These are phyloP conservation scores for Paramecium primaurelia DNA, from an alignment of 73 alveolate species.

Conservation along the genomic window DNA sequence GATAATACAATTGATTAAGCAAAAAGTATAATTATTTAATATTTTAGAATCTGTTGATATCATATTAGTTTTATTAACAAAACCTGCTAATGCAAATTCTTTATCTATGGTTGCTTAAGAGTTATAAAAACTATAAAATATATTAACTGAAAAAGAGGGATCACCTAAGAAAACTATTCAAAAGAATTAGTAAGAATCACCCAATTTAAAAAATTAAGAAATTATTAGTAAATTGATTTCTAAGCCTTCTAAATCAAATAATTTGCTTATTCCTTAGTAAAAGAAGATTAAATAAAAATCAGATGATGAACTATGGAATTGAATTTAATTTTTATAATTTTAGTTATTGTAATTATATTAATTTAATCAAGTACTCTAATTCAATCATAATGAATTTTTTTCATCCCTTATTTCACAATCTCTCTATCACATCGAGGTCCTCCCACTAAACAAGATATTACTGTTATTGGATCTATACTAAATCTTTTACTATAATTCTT, in stretches of 20 bases:
- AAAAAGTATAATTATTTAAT: background rate
- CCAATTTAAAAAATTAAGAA: background rate
- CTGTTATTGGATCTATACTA: conserved; percentile 46
- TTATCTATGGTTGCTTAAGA: background rate
- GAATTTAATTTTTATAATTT: background rate
- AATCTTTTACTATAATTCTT: conserved; percentile 17
- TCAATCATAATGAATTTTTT: background rate
- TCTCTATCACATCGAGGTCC: conserved; percentile 48
- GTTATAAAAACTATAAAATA: background rate
- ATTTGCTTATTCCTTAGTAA: background rate
- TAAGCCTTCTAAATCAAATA: background rate
- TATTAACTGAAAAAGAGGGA: background rate
- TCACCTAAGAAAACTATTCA: background rate
- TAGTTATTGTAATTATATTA: background rate
- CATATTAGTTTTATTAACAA: background rate
- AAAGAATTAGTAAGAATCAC: background rate
- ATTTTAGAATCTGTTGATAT: background rate
- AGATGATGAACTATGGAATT: background rate
- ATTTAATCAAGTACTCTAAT: background rate
- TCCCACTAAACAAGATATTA: conserved; percentile 19
- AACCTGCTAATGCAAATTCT: background rate
- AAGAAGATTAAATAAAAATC: background rate
- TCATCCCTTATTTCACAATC: conserved; percentile 33
- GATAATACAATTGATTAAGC: background rate
- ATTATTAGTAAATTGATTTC: background rate